A percentile compares a stretch with the other conserved stretches of the same genome.
Conservation (phyloP, 2,329 filamentous ascomycete genomes). For the Aspergillus fumigatus region DNA sequence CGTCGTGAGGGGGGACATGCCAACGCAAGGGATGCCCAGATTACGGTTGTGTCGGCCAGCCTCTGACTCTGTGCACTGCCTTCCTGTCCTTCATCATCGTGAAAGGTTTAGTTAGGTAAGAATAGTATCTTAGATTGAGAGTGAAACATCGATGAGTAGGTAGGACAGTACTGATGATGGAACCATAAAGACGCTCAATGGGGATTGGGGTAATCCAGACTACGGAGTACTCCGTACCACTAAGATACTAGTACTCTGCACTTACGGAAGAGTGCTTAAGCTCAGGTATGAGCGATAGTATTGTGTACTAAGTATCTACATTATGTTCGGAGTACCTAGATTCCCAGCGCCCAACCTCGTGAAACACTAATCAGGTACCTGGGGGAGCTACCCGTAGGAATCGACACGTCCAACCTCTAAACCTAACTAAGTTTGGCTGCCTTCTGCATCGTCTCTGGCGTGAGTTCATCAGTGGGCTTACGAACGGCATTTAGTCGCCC, state of each 20-base stretch:
- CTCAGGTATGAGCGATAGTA: not conserved
- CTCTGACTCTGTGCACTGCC: not conserved
- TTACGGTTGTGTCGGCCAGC: not conserved
- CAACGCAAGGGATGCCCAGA: conserved; percentile 17
- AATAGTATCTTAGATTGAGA: not conserved
- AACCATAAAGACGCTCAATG: not conserved
- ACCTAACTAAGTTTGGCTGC: conserved; percentile 44
- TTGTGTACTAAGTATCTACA: not conserved
- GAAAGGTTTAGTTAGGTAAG: not conserved
- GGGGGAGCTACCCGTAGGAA: not conserved
- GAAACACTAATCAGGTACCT: not conserved
- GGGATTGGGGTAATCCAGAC: not conserved
- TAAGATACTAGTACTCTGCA: not conserved
- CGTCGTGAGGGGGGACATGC: conserved; percentile 10
- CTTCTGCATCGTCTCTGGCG: conserved; percentile 47
- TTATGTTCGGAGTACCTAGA: not conserved
- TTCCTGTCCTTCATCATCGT: not conserved
- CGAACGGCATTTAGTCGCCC: conserved; percentile 52
- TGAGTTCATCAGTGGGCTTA: conserved; percentile 50
- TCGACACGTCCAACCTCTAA: conserved; percentile 6
- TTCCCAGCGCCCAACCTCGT: not conserved
- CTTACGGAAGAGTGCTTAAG: not conserved
- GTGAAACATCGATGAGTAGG: not conserved
- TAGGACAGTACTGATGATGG: not conserved
- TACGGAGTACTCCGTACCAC: too few species aligned